These are phyloP conservation scores for Ophiosphaerella narmari DNA, from an alignment of 2,329 filamentous ascomycete genomes.

Conservation along the genomic window DNA sequence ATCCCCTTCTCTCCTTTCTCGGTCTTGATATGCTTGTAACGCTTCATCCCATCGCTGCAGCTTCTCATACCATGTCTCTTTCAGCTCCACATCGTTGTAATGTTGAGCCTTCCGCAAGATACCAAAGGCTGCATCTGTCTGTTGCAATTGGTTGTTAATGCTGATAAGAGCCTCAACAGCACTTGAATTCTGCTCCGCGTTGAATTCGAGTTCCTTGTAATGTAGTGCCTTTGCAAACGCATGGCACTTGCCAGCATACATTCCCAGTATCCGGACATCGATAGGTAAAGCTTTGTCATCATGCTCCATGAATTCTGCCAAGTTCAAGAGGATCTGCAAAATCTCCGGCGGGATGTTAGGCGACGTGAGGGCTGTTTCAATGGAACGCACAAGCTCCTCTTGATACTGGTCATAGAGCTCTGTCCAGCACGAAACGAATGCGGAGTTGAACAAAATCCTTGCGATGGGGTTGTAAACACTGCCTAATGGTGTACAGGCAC, in stretches of 20 bases:
- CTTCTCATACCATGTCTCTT: constrained; percentile 99
- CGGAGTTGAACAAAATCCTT: constrained; percentile 94
- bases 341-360: constrained; percentile 96
- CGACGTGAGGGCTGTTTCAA: constrained; percentile 93
- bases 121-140: constrained; percentile 97
- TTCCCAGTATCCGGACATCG: constrained; percentile 90
- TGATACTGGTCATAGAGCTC: constrained; percentile 97
- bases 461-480: constrained; percentile 91
- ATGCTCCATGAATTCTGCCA: constrained; percentile 99
- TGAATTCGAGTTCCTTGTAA: constrained; percentile 98
- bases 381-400: constrained; percentile 92
- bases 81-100: constrained; percentile 93
- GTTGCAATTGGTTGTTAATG: constrained; percentile 98
- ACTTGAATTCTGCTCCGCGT: constrained; percentile 93
- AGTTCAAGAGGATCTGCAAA: constrained; percentile 87
- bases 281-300: constrained; percentile 98
- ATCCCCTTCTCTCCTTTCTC: constrained; percentile 71
- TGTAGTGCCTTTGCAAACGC: constrained; percentile 97
- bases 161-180: constrained; percentile 97
- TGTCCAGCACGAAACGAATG: constrained; percentile 98
- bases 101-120: constrained; percentile 95
- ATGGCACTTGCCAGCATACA: constrained; percentile 94
- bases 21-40: constrained; percentile 85
- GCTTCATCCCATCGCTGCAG: constrained; percentile 98
- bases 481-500: constrained; percentile 89